Conservation (phyloP, 495 filamentous ascomycete genomes). For the Chaetomidium leptoderma region DNA sequence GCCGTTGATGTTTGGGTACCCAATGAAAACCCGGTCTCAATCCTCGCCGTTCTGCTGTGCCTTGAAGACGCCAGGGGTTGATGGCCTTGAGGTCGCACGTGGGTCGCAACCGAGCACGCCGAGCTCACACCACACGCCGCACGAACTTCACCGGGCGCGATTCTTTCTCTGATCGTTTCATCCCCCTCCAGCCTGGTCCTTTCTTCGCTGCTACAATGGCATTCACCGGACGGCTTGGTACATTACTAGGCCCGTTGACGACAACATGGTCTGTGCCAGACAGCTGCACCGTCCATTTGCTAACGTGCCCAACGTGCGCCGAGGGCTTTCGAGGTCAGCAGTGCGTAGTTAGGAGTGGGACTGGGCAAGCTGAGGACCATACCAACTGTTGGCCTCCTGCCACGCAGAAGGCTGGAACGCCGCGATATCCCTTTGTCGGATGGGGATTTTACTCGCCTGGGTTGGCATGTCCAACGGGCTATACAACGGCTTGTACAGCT, state of each 20-base stretch:
- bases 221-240: conserved; percentile 16
- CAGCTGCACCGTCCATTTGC: conserved; percentile 2
- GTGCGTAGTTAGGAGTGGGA: neutral
- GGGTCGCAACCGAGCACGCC: too few relatives aligned
- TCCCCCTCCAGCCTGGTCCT: too few relatives aligned
- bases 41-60: too few relatives aligned
- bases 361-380: conserved; percentile 1
- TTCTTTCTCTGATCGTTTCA: too few relatives aligned
- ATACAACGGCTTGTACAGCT: conserved; percentile 19
- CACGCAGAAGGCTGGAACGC: neutral
- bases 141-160: too few relatives aligned
- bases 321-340: conserved; percentile 1
- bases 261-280: conserved; percentile 17
- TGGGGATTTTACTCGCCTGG: conserved; percentile 28
- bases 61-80: too few relatives aligned
- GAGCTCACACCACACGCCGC: too few relatives aligned
- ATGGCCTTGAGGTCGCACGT: too few relatives aligned
- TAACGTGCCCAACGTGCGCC: neutral
- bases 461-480: conserved; percentile 24
- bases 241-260: conserved; percentile 26
- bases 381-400: conserved; percentile 25
- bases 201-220: too few relatives aligned
- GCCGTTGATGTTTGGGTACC: too few relatives aligned
- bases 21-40: too few relatives aligned
- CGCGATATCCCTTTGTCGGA: conserved; percentile 10